Conservation (phyloP, 495 filamentous ascomycete species). For the Collariella sp. region DNA sequence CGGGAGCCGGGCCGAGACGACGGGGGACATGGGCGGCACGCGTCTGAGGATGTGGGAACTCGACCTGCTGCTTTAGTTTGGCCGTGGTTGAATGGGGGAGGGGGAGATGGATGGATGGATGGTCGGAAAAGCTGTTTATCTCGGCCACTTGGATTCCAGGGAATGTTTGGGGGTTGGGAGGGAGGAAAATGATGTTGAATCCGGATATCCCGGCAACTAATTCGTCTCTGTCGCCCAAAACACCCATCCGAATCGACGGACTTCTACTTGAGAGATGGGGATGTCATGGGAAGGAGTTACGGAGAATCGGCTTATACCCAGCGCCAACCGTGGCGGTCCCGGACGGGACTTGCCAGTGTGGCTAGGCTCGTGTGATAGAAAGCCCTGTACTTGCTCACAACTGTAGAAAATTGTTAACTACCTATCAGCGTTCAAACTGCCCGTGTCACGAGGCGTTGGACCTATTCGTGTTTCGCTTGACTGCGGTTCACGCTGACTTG, state of each 20-base stretch:
- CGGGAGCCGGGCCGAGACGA: not conserved
- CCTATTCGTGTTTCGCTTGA: too few species aligned
- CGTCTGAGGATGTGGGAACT: not conserved
- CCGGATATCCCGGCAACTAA: not conserved
- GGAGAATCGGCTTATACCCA: constrained; percentile 3
- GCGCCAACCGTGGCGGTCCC: not conserved
- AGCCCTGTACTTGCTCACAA: constrained; percentile 11
- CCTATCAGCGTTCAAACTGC: not conserved
- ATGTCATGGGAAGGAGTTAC: constrained; percentile 1
- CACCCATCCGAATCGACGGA: constrained; percentile 4
- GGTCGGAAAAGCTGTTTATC: not conserved
- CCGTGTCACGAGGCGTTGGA: too few species aligned
- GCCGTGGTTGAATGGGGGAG: constrained; percentile 7
- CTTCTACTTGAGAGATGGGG: not conserved
- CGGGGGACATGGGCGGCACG: not conserved
- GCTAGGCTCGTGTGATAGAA: constrained; percentile 6
- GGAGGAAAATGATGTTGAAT: not conserved
- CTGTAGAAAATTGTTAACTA: constrained; percentile 7
- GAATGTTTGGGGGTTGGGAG: too few species aligned
- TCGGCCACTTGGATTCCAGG: not conserved
- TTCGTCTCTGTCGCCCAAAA: not conserved
- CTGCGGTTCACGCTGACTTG: too few species aligned
- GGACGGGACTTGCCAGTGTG: not conserved
- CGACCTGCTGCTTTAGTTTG: constrained; percentile 19
- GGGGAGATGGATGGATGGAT: not conserved